Base-by-base conservation (phyloP, 164 flowering plant genomes). In the Aristolochia contorta region DNA sequence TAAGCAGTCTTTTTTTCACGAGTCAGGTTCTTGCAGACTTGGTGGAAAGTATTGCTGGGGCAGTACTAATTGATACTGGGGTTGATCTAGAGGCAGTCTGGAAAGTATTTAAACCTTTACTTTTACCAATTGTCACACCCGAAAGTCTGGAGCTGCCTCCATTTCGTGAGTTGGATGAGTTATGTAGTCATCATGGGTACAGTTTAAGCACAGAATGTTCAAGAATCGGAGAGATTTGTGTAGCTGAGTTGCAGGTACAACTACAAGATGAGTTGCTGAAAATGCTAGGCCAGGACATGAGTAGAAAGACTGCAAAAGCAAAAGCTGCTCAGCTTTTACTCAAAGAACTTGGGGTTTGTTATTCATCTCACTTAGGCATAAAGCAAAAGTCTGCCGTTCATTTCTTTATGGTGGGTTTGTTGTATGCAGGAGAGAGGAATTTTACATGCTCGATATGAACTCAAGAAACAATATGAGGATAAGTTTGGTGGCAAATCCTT, bases 11-110 rank as follows among this genome's bases (percentile, higher is more conserved):
- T 59, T 23, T 33, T 66, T 64, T 58, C 54, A 47, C 56, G 47
- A 48, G 47, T 30, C 75, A 91, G 98, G 93, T 80, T 62, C 99
- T 93, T 65, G 97, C 96, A 50, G 99, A 93, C 67, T 18, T 93
- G 68, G 77, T 90, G 64, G 99, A 93, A 71, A 90, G 99, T 74
- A 86, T 93, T 75, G 87, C 86, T 0, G 99, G 92, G 57, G 97
- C 96, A 54, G 64, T 88, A 21, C 73, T 93, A 30, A 77, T 93
- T 53, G 97, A 93, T 56, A 68, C 84, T 8, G 73, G 72, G 55
- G 81, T 93, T 48, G 65, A 84, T 70, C 67, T 88, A 22, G 89
- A 84, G 16, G 71, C 76, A 72, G 89, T 90, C n/a, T 90, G 99
- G 96, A 77, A 73, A 69, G 56, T 90, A 61, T 78, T 78, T 56